Conservation (phyloP, 768 basidiomycete genomes). For the Rhodotorula graminis region DNA sequence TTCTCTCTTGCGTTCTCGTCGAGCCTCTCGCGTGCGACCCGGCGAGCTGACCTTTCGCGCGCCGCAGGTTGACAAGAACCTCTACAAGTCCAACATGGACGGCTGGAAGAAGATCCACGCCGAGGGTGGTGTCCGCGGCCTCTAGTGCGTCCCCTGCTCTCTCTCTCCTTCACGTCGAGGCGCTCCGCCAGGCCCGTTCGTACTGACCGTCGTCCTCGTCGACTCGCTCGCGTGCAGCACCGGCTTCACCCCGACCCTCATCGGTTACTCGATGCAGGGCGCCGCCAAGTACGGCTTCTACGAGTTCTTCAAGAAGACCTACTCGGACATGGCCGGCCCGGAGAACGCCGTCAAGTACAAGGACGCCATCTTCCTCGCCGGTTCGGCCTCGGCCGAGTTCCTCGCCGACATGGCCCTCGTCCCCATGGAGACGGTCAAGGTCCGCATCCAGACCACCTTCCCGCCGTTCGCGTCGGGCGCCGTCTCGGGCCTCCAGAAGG, state of each 20-base stretch:
- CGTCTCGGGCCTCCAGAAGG: constrained; percentile 35
- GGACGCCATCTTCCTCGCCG: constrained; percentile 52
- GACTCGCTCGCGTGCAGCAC: constrained; percentile 43
- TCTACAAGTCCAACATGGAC: constrained; percentile 43
- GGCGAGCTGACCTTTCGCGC: neutral
- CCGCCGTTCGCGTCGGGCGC: constrained; percentile 40
- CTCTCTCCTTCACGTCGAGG: neutral
- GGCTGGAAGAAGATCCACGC: constrained; percentile 43
- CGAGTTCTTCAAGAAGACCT: constrained; percentile 50
- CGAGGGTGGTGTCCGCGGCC: constrained; percentile 40
- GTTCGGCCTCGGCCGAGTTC: constrained; percentile 53
- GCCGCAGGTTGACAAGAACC: constrained; percentile 41
- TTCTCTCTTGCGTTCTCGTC: neutral
- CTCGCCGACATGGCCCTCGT: constrained; percentile 53
- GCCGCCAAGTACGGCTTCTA: constrained; percentile 52
- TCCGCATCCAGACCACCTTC: constrained; percentile 44
- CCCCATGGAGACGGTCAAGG: constrained; percentile 46
- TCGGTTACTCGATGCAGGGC: constrained; percentile 52
- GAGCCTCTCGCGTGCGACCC: no score
- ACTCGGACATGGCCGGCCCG: constrained; percentile 50
- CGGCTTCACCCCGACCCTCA: constrained; percentile 51
- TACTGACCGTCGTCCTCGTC: neutral
- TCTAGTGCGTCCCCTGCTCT: constrained; percentile 31
- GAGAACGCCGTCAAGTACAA: constrained; percentile 51
- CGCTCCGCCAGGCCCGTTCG: no score